A percentile compares a stretch with the other conserved stretches of the same genome.
Evolutionary conservation across 768 basidiomycete species (phyloP).

Genomic region (Pulveroboletus sp.): DNA sequence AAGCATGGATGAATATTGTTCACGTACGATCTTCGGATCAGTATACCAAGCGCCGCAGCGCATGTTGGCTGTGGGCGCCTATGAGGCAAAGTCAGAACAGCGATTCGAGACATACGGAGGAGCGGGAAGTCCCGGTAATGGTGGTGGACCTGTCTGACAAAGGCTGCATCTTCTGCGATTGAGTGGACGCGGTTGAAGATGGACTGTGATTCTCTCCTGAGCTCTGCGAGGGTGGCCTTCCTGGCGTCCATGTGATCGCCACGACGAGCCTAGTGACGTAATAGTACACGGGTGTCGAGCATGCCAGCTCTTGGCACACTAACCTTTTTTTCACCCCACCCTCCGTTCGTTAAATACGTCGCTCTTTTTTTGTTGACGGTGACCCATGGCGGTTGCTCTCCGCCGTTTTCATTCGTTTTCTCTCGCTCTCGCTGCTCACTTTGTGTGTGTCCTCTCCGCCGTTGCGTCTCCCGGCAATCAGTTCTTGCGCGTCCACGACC

Average conservation of each 20-base stretch:
- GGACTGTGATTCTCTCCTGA: constrained; percentile 69
- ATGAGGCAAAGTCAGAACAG: background rate
- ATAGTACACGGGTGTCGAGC: background rate
- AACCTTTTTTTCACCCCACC: constrained; percentile 8
- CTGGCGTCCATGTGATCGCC: no score
- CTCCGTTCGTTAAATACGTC: constrained; percentile 16
- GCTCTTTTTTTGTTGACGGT: constrained; percentile 10
- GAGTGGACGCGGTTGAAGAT: constrained; percentile 88
- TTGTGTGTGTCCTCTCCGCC: constrained; percentile 9
- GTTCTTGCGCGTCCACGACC: constrained; percentile 26
- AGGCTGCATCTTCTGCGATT: constrained; percentile 69
- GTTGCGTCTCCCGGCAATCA: constrained; percentile 7
- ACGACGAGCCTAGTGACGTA: background rate
- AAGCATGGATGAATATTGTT: background rate
- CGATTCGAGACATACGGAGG: constrained; percentile 41
- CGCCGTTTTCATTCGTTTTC: constrained; percentile 16
- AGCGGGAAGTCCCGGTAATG: constrained; percentile 50
- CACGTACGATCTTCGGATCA: constrained; percentile 57
- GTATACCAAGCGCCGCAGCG: constrained; percentile 95
- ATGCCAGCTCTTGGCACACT: background rate
- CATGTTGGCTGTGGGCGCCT: constrained; percentile 65
- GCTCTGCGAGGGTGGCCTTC: constrained; percentile 37
- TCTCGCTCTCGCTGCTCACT: constrained; percentile 12
- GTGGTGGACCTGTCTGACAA: constrained; percentile 54
- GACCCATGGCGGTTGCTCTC: constrained; percentile 27